Percentiles rank a stretch among this genome's conserved stretches.
Evolutionary conservation across 164 flowering plant species (phyloP).

Genomic region (Santalum album): DNA sequence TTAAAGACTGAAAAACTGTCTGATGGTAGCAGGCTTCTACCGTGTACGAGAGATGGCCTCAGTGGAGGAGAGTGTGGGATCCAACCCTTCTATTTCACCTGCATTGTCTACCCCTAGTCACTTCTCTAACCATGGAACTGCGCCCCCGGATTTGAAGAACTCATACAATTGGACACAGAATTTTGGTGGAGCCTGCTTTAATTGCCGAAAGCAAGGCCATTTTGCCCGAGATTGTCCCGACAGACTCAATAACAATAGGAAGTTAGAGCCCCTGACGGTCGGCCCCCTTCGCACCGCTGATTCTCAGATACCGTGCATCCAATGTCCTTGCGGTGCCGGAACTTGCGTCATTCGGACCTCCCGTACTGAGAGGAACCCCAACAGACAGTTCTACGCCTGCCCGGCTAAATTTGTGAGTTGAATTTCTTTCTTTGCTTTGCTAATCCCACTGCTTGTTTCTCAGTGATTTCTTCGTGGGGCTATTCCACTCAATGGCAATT

Average conservation of each 20-base stretch:
- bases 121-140: background rate
- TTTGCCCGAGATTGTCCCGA: slow-evolving; percentile 10
- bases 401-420: slow-evolving; percentile 11
- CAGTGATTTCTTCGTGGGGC: too few species aligned
- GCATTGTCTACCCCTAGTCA: too few species aligned
- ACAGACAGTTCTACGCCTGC: slow-evolving; percentile 17
- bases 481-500: too few species aligned
- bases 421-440: background rate
- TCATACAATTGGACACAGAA: background rate
- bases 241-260: background rate
- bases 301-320: slow-evolving; percentile 4
- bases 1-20: background rate
- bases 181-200: background rate
- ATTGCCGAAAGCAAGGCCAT: background rate
- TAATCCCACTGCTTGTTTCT: too few species aligned
- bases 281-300: background rate
- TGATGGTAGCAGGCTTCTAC: background rate
- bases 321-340: slow-evolving; percentile 19
- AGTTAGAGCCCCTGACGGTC: background rate
- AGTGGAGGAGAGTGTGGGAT: background rate
- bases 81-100: background rate
- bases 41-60: background rate
- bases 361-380: slow-evolving; percentile 7
- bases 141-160: background rate
- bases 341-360: slow-evolving; percentile 11